Evolutionary conservation across 2,329 filamentous ascomycete genomes (phyloP).

Genomic region (Metarhizium guizhouense): DNA sequence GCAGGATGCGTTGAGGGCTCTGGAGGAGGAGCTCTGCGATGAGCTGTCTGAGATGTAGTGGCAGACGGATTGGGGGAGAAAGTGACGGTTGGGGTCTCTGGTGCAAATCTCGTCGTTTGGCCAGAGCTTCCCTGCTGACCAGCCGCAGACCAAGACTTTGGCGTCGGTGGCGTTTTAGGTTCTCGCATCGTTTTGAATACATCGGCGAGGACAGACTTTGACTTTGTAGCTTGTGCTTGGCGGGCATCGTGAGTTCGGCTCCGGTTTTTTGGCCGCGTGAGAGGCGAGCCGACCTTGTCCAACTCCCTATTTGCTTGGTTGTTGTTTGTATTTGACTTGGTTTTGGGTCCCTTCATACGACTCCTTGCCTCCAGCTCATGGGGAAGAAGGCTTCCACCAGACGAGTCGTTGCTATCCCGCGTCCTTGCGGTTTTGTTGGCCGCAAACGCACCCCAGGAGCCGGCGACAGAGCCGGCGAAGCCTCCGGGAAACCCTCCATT

Average conservation of each 20-base stretch:
- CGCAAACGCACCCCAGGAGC: conserved; percentile 13
- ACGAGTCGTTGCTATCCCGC: conserved; percentile 1
- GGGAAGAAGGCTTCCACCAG: conserved; percentile 22
- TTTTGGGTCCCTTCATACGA: background rate
- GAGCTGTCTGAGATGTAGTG: background rate
- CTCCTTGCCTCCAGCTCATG: conserved; percentile 26
- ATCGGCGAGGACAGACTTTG: conserved; percentile 21
- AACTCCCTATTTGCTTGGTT: background rate
- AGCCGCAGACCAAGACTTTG: conserved; percentile 17
- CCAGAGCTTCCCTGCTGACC: background rate
- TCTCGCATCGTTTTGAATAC: conserved; percentile 21
- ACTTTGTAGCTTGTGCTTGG: conserved; percentile 11
- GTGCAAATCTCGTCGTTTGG: background rate
- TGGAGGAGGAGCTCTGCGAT: background rate
- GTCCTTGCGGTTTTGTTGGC: background rate
- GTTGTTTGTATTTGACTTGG: background rate
- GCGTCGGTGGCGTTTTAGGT: conserved; percentile 16
- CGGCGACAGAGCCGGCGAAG: conserved; percentile 12
- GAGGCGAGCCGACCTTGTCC: background rate
- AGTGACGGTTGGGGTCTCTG: background rate
- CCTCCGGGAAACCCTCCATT: conserved; percentile 16
- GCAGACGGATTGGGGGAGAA: background rate
- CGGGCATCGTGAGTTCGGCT: background rate
- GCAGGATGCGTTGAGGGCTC: conserved; percentile 3
- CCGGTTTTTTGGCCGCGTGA: background rate